Percentiles rank a stretch among this genome's conserved stretches.
Evolutionary conservation across 1,139 yeast genomes (phyloP).

Genomic region (Yamadazyma atmosphaerica): DNA sequence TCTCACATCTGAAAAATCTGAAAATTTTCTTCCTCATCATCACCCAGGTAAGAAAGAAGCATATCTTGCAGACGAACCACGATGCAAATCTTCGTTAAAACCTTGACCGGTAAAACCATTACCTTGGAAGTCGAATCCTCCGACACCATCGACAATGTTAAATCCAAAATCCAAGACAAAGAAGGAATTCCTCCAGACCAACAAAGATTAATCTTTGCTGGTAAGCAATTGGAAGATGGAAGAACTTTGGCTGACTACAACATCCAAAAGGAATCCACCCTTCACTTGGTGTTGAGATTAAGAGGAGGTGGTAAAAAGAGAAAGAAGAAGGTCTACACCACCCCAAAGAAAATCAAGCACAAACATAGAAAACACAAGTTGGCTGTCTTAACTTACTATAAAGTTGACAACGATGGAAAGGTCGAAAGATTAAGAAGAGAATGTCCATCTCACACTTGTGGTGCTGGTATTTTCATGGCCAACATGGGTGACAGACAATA

Average conservation of each 20-base stretch:
- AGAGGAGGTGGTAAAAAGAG: slow-evolving; percentile 99
- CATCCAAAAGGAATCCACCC: slow-evolving; percentile 99
- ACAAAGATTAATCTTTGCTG: slow-evolving; percentile 99
- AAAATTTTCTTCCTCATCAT: slow-evolving; percentile 8
- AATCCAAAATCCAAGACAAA: slow-evolving; percentile 98
- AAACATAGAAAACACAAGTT: slow-evolving; percentile 99
- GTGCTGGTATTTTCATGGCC: slow-evolving; percentile 99
- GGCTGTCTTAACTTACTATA: slow-evolving; percentile 99
- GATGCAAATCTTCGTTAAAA: slow-evolving; percentile 99
- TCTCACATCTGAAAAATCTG: slow-evolving; percentile 1
- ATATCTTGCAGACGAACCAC: slow-evolving; percentile 52
- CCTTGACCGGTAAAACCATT: slow-evolving; percentile 98
- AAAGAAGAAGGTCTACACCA: slow-evolving; percentile 99
- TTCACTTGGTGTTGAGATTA: slow-evolving; percentile 96
- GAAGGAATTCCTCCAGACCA: slow-evolving; percentile 99
- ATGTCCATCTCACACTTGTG: slow-evolving; percentile 92
- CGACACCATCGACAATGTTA: slow-evolving; percentile 99
- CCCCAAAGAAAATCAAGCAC: slow-evolving; percentile 99
- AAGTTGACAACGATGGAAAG: slow-evolving; percentile 97
- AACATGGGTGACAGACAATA: slow-evolving; percentile 98
- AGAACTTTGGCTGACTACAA: slow-evolving; percentile 99
- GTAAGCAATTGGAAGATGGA: slow-evolving; percentile 99
- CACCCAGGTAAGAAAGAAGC: slow-evolving; percentile 54
- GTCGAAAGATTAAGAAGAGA: slow-evolving; percentile 99
- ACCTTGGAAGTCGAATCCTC: slow-evolving; percentile 99